Evolutionary conservation across 306 rosid species (phyloP).

Genomic region (Rubus parviflorus): DNA sequence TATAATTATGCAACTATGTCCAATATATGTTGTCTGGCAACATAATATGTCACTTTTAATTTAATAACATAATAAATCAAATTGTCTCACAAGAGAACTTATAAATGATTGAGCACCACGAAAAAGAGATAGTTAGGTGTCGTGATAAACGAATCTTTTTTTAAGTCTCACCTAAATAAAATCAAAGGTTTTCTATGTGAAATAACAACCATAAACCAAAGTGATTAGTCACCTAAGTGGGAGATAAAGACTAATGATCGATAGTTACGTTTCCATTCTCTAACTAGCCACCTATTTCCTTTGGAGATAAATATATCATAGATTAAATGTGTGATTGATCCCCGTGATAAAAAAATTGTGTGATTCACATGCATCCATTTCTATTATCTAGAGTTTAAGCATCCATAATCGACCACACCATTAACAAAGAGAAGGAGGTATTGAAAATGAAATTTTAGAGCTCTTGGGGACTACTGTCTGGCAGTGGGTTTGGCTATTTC

Average conservation of each 20-base stretch:
- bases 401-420: background rate
- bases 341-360: background rate
- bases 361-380: background rate
- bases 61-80: background rate
- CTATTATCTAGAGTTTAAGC: background rate
- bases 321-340: background rate
- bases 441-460: background rate
- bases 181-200: background rate
- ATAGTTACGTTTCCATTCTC: conserved; percentile 1
- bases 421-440: background rate
- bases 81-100: background rate
- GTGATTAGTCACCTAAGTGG: conserved; percentile 16
- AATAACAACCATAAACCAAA: background rate
- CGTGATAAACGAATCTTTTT: background rate
- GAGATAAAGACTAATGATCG: background rate
- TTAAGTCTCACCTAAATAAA: background rate
- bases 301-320: background rate
- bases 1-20: background rate
- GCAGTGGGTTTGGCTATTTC: conserved; percentile 17
- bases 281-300: background rate
- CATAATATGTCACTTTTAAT: no score
- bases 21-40: no score
- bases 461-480: background rate
- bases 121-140: background rate
- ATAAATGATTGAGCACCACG: background rate